Conservation (phyloP, 2,329 filamentous ascomycete genomes). For the Hymenoscyphus infarciens region DNA sequence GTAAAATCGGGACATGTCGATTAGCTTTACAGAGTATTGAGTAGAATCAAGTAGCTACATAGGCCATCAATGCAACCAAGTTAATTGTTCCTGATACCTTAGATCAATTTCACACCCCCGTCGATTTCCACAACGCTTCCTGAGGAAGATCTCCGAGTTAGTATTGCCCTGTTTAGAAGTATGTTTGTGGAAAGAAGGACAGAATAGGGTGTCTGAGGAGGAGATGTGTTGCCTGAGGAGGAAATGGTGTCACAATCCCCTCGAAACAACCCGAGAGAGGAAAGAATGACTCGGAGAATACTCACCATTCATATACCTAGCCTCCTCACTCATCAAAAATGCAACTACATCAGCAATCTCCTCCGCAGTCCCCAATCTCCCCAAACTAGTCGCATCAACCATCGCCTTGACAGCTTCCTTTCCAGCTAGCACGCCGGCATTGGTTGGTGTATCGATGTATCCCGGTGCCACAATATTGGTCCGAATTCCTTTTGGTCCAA, state of each 20-base stretch:
- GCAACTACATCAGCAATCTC: conserved; percentile 48
- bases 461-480: conserved; percentile 41
- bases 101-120: background rate
- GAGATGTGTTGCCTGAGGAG: too few relatives aligned
- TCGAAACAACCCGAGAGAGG: too few relatives aligned
- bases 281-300: too few relatives aligned
- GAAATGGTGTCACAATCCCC: too few relatives aligned
- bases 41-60: too few relatives aligned
- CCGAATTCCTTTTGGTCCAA: conserved; percentile 38
- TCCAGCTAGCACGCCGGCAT: conserved; percentile 47
- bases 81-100: background rate
- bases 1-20: too few relatives aligned
- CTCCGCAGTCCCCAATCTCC: conserved; percentile 39
- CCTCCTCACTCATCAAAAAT: conserved; percentile 48
- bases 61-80: too few relatives aligned
- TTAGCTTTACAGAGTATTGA: too few relatives aligned
- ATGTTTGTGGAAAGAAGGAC: too few relatives aligned
- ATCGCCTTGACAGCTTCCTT: conserved; percentile 40
- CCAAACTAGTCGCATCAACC: conserved; percentile 23
- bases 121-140: background rate
- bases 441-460: conserved; percentile 43
- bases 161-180: too few relatives aligned
- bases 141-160: too few relatives aligned
- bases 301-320: conserved; percentile 50
- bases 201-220: too few relatives aligned